Conservation (phyloP, 2,329 filamentous ascomycete genomes). For the Beauveria asiatica region DNA sequence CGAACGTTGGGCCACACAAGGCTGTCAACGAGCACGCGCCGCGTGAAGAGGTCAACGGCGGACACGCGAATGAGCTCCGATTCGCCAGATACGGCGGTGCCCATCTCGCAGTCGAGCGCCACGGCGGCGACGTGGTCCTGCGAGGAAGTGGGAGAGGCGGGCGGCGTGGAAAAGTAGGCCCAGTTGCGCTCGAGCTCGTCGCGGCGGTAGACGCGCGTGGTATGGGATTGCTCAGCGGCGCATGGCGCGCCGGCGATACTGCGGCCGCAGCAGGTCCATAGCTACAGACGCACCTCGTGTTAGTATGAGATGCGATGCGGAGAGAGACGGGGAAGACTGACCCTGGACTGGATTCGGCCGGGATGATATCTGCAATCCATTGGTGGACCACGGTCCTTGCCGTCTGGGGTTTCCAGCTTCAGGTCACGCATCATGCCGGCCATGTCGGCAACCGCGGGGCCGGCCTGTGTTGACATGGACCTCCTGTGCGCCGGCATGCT, state of each 20-base stretch:
- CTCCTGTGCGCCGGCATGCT: neutral
- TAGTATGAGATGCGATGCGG: neutral
- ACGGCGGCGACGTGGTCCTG: slow-evolving; percentile 21
- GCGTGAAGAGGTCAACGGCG: slow-evolving; percentile 42
- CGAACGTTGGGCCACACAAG: slow-evolving; percentile 38
- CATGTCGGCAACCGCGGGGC: neutral
- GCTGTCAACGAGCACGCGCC: slow-evolving; percentile 38
- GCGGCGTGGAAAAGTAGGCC: slow-evolving; percentile 18
- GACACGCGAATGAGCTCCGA: slow-evolving; percentile 44
- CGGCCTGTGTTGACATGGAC: neutral
- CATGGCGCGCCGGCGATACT: slow-evolving; percentile 19
- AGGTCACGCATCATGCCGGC: neutral
- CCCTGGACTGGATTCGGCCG: slow-evolving; percentile 21
- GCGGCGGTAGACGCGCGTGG: slow-evolving; percentile 15
- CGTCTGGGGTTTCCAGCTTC: neutral
- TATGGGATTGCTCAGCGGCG: slow-evolving; percentile 19
- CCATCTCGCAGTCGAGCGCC: slow-evolving; percentile 50
- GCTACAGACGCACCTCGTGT: slow-evolving; percentile 3
- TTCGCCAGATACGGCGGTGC: slow-evolving; percentile 33
- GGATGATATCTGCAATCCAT: slow-evolving; percentile 22
- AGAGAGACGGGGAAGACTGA: slow-evolving; percentile 11
- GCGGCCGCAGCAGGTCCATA: slow-evolving; percentile 25
- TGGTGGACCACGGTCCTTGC: neutral
- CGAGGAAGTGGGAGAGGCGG: neutral
- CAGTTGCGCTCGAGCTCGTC: slow-evolving; percentile 22